Evolutionary conservation across 768 basidiomycete genomes (phyloP).

Genomic region (Rubroboletus pulcherrimus): DNA sequence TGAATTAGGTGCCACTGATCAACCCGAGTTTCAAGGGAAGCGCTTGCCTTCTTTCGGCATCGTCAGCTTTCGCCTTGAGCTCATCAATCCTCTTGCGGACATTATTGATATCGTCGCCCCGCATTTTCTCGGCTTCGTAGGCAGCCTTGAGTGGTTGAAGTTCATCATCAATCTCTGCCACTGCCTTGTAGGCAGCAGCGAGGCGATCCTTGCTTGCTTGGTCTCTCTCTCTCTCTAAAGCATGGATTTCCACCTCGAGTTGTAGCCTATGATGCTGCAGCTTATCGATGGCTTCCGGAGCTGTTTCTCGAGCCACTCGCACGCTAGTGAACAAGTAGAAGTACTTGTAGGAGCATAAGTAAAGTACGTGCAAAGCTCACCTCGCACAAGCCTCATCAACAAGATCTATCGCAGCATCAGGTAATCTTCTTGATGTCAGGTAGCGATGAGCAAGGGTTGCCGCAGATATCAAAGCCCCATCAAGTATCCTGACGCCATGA

Average conservation of each 20-base stretch:
- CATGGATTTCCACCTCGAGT: conserved; percentile 92
- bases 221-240: conserved; percentile 90
- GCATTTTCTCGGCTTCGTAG: conserved; percentile 82
- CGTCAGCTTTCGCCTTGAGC: conserved; percentile 85
- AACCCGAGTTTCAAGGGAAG: background rate
- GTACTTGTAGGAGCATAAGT: background rate
- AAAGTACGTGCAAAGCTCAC: conserved; percentile 36
- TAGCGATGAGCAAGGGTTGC: conserved; percentile 93
- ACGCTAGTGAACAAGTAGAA: conserved; percentile 43
- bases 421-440: conserved; percentile 73
- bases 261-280: conserved; percentile 86
- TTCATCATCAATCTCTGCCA: conserved; percentile 81
- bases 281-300: conserved; percentile 90
- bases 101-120: conserved; percentile 74
- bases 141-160: conserved; percentile 78
- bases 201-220: conserved; percentile 82
- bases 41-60: conserved; percentile 80
- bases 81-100: conserved; percentile 85
- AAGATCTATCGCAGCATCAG: conserved; percentile 87
- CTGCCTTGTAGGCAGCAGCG: conserved; percentile 64
- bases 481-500: conserved; percentile 85
- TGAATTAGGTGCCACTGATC: background rate
- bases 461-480: conserved; percentile 83
- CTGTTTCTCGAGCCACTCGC: conserved; percentile 90
- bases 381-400: conserved; percentile 91